phyloP scores from a whole-genome alignment of 306 rosid species.

The Acacia confusa region DNA sequence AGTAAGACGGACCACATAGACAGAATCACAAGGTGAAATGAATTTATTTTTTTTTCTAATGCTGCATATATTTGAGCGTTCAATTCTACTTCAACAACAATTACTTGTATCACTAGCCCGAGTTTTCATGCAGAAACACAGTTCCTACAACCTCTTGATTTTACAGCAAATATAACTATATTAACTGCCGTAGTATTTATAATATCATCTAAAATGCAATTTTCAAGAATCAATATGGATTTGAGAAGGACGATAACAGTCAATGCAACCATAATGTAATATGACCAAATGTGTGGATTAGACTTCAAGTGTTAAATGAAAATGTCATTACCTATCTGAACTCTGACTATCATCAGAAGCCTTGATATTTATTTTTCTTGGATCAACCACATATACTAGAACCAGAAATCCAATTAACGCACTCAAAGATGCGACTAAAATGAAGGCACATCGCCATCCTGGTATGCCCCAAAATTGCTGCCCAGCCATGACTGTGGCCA shows the following conservation, averaged over 20 bases:
- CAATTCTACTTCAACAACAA: background rate
- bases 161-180: background rate
- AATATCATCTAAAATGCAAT: background rate
- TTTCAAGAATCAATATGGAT: background rate
- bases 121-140: background rate
- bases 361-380: conserved; percentile 41
- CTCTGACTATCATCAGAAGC: conserved; percentile 33
- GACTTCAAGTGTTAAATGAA: background rate
- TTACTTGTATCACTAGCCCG: background rate
- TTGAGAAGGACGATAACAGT: background rate
- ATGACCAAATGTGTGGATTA: background rate
- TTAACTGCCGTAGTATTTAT: background rate
- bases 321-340: conserved; percentile 53
- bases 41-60: background rate
- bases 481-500: conserved; percentile 97
- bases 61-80: background rate
- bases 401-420: conserved; percentile 80
- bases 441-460: conserved; percentile 91
- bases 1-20: conserved; percentile 19
- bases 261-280: background rate
- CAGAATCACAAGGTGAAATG: background rate
- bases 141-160: background rate
- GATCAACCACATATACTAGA: conserved; percentile 73
- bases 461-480: conserved; percentile 64
- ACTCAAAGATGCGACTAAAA: conserved; percentile 80